phyloP scores from a whole-genome alignment of 805 yeast species.

The Metschnikowia kofuensis region DNA sequence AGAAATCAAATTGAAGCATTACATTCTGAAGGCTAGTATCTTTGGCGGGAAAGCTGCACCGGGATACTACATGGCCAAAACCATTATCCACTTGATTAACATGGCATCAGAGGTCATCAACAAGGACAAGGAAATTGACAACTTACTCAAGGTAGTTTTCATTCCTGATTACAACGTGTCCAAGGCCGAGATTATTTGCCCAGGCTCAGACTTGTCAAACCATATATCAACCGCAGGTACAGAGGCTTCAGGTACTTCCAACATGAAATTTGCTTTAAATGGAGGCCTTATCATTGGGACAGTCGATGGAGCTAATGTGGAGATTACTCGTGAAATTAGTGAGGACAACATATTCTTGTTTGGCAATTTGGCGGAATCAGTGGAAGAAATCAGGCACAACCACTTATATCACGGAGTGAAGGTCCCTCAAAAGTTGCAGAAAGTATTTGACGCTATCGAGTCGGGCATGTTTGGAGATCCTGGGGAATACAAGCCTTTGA shows the following conservation, averaged over 20 bases:
- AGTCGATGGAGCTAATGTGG: constrained; percentile 96
- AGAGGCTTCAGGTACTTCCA: constrained; percentile 94
- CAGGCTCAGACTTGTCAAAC: constrained; percentile 87
- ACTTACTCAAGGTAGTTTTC: constrained; percentile 79
- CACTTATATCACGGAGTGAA: constrained; percentile 61
- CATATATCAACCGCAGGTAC: constrained; percentile 97
- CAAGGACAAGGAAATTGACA: constrained; percentile 69
- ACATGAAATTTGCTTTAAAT: constrained; percentile 91
- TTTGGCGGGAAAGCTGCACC: constrained; percentile 98
- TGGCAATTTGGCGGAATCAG: constrained; percentile 88
- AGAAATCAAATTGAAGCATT: constrained; percentile 56
- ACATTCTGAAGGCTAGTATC: constrained; percentile 71
- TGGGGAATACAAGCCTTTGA: constrained; percentile 61
- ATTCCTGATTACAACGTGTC: constrained; percentile 92
- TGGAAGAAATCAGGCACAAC: constrained; percentile 76
- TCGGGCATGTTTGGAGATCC: constrained; percentile 69
- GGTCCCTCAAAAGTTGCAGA: constrained; percentile 56
- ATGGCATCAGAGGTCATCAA: constrained; percentile 79
- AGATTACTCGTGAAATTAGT: constrained; percentile 89
- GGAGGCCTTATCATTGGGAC: constrained; percentile 95
- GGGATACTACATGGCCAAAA: constrained; percentile 94
- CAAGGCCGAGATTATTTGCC: constrained; percentile 86
- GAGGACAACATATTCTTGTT: constrained; percentile 90
- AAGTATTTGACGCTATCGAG: constrained; percentile 67
- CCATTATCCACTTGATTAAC: constrained; percentile 81